Evolutionary conservation across 129 eudicot species (phyloP).

Genomic region (Erigeron canadensis): DNA sequence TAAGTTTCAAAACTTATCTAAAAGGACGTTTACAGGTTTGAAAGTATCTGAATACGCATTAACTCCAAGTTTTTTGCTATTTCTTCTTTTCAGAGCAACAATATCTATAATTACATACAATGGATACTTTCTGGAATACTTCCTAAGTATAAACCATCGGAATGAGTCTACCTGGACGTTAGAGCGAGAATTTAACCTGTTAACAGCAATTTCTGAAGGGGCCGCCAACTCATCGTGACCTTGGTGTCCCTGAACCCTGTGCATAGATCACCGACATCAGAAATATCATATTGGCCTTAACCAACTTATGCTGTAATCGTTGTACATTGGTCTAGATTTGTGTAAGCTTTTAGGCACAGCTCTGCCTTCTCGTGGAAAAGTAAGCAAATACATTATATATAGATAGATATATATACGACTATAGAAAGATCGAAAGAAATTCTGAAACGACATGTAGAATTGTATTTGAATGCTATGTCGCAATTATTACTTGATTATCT

Average conservation of each 20-base stretch:
- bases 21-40: not conserved
- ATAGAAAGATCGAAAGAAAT: too few relatives aligned
- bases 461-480: too few relatives aligned
- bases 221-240: slow-evolving; percentile 5
- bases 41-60: not conserved
- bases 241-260: not conserved
- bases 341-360: not conserved
- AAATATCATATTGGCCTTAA: not conserved
- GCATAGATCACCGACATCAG: not conserved
- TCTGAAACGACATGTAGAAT: too few relatives aligned
- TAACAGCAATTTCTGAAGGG: slow-evolving; percentile 46
- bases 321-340: slow-evolving; percentile 8
- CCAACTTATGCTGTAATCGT: not conserved
- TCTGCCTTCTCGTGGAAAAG: not conserved
- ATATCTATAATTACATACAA: slow-evolving; percentile 62
- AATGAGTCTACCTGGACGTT: slow-evolving; percentile 73
- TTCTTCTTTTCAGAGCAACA: slow-evolving; percentile 51
- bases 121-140: slow-evolving; percentile 76
- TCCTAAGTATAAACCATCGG: slow-evolving; percentile 55
- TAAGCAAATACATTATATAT: too few relatives aligned
- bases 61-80: not conserved
- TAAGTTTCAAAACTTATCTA: not conserved
- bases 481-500: too few relatives aligned
- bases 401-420: too few relatives aligned
- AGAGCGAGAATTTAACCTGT: slow-evolving; percentile 77